Evolutionary conservation across 306 rosid species (phyloP).

Genomic region (Cicer yamashitae): DNA sequence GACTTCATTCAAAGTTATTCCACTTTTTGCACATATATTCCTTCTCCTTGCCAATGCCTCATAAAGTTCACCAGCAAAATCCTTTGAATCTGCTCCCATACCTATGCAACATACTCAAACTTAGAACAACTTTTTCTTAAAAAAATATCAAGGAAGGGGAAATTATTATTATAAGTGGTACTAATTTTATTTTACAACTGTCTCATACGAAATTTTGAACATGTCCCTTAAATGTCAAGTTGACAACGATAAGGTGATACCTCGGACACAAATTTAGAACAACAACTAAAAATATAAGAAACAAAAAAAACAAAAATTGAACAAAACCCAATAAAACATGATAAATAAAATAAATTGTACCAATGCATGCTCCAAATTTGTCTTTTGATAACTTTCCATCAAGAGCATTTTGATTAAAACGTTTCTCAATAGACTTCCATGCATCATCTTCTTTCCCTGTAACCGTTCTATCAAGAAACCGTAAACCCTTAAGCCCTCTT

Average conservation of each 20-base stretch:
- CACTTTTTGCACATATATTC: slow-evolving; percentile 43
- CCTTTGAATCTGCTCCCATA: slow-evolving; percentile 88
- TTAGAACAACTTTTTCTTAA: neutral
- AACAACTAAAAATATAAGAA: neutral
- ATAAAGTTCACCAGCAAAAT: slow-evolving; percentile 75
- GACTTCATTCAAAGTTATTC: slow-evolving; percentile 60
- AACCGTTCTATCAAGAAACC: slow-evolving; percentile 70
- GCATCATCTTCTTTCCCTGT: slow-evolving; percentile 80
- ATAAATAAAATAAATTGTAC: slow-evolving; percentile 39
- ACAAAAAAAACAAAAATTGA: neutral
- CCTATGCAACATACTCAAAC: slow-evolving; percentile 46
- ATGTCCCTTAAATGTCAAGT: too few species aligned
- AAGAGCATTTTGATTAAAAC: slow-evolving; percentile 57
- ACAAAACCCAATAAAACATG: neutral
- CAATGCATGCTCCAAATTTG: slow-evolving; percentile 81
- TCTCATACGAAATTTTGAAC: too few species aligned
- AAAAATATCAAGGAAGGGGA: too few species aligned
- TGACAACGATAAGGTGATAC: too few species aligned
- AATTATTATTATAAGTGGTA: too few species aligned
- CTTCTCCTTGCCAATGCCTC: slow-evolving; percentile 80
- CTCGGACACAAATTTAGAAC: neutral
- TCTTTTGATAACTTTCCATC: slow-evolving; percentile 65
- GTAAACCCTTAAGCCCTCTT: slow-evolving; percentile 73
- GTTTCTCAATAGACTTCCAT: slow-evolving; percentile 66
- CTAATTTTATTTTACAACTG: too few species aligned